Conservation (phyloP, 306 rosid genomes). For the Crotalaria pallida region DNA sequence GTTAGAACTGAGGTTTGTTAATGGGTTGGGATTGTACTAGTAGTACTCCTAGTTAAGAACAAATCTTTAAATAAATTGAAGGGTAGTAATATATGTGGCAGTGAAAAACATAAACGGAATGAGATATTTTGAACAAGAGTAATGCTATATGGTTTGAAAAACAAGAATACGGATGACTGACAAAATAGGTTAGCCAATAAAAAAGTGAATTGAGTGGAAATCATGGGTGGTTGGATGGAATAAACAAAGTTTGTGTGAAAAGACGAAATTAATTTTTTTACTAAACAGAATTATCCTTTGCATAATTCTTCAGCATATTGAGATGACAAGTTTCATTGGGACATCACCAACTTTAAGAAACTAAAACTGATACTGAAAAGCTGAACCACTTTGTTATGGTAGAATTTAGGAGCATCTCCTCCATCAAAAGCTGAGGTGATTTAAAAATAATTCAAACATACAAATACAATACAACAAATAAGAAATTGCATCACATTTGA, state of each 20-base stretch:
- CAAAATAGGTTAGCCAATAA: too few relatives aligned
- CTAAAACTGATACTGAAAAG: too few relatives aligned
- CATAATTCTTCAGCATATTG: slow-evolving; percentile 5
- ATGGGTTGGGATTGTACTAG: neutral
- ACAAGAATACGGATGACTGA: too few relatives aligned
- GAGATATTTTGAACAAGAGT: too few relatives aligned
- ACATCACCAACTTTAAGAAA: neutral
- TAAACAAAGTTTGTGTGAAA: too few relatives aligned
- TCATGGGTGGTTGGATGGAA: too few relatives aligned
- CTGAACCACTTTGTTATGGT: neutral
- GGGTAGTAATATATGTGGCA: neutral
- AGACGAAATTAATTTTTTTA: too few relatives aligned
- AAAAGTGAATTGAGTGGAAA: too few relatives aligned
- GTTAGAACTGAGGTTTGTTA: neutral
- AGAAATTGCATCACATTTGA: neutral
- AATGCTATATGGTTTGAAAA: too few relatives aligned
- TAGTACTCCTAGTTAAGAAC: neutral
- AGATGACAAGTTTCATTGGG: neutral
- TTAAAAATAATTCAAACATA: neutral
- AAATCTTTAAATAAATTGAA: neutral
- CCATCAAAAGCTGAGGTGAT: neutral
- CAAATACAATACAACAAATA: slow-evolving; percentile 8
- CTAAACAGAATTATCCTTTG: too few relatives aligned
- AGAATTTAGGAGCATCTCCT: neutral
- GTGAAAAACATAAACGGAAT: neutral